A percentile compares a stretch with the other conserved stretches of the same genome.
These are phyloP conservation scores for Elongisporangium prolatum DNA, from an alignment of 352 stramenopile genomes.

Conservation along the genomic window DNA sequence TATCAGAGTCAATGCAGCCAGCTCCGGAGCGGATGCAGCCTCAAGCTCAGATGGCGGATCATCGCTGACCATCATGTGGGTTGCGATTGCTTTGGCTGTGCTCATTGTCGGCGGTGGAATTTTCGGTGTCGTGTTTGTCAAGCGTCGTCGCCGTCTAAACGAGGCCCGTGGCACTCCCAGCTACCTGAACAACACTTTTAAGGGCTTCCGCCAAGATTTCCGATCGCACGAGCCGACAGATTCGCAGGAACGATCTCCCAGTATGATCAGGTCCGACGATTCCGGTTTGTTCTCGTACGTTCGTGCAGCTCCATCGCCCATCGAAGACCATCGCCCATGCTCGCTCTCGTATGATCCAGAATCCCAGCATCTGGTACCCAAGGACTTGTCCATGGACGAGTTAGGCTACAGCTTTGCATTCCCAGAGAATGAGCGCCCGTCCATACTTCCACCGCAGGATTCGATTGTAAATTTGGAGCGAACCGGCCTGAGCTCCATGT, in stretches of 20 bases:
- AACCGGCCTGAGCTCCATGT: background rate
- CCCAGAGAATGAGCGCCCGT: background rate
- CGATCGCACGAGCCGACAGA: slow-evolving; percentile 23
- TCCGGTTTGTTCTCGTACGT: slow-evolving; percentile 51
- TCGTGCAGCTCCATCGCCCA: slow-evolving; percentile 32
- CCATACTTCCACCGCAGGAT: background rate
- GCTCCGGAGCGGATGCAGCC: slow-evolving; percentile 7
- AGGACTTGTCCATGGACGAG: slow-evolving; percentile 19
- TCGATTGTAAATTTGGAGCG: background rate
- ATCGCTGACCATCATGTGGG: slow-evolving; percentile 32
- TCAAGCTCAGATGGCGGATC: slow-evolving; percentile 18
- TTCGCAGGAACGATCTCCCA: slow-evolving; percentile 17
- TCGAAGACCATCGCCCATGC: slow-evolving; percentile 25
- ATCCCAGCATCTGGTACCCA: slow-evolving; percentile 26
- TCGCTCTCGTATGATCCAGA: slow-evolving; percentile 60
- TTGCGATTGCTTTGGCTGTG: slow-evolving; percentile 18
- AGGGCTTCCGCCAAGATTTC: background rate
- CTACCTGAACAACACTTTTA: background rate
- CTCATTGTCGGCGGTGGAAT: slow-evolving; percentile 11
- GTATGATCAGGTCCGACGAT: slow-evolving; percentile 24
- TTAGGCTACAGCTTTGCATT: slow-evolving; percentile 31
- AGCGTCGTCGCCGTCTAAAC: slow-evolving; percentile 13
- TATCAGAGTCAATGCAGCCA: slow-evolving; percentile 20
- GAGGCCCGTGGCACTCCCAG: background rate
- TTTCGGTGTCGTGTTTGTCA: slow-evolving; percentile 16